Conservation (phyloP, 1,284 basidiomycete genomes). For the Rhodotorula sp. region DNA sequence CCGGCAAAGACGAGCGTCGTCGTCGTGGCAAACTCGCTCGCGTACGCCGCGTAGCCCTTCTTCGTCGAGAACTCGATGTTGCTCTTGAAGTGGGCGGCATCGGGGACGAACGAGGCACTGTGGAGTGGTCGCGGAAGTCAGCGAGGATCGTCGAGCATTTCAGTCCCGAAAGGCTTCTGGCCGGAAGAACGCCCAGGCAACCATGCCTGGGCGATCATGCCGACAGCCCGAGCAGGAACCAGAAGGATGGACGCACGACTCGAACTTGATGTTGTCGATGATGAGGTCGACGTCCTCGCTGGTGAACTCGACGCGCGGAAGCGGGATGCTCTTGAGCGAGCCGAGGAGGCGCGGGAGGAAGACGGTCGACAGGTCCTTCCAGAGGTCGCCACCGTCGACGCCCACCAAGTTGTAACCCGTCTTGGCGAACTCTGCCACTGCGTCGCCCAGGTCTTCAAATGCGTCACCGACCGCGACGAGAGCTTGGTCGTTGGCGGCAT, state of each 20-base stretch:
- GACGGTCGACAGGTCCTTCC: slow-evolving; percentile 53
- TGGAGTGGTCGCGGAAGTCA: not conserved
- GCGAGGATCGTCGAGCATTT: too few species aligned
- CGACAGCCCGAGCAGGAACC: too few species aligned
- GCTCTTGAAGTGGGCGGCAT: slow-evolving; percentile 53
- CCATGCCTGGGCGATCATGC: not conserved
- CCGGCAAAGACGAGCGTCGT: slow-evolving; percentile 37
- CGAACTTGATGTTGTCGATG: slow-evolving; percentile 47
- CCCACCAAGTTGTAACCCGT: slow-evolving; percentile 32
- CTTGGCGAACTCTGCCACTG: slow-evolving; percentile 26
- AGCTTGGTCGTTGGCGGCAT: slow-evolving; percentile 31
- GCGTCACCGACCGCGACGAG: slow-evolving; percentile 28
- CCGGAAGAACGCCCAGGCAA: too few species aligned
- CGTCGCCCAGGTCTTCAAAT: slow-evolving; percentile 28
- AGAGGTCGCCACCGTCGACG: slow-evolving; percentile 29
- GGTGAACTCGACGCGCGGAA: slow-evolving; percentile 55
- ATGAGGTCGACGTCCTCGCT: slow-evolving; percentile 44
- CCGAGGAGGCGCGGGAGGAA: slow-evolving; percentile 53
- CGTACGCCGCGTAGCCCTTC: slow-evolving; percentile 36
- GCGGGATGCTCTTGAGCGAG: slow-evolving; percentile 54
- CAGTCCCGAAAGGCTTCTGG: too few species aligned
- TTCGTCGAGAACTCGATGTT: slow-evolving; percentile 51
- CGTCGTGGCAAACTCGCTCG: slow-evolving; percentile 23
- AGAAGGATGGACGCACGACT: slow-evolving; percentile 40
- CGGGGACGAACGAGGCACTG: slow-evolving; percentile 54